Evolutionary conservation across 2,329 filamentous ascomycete genomes (phyloP), one percentile per base, ranked within the genome.

Genomic region (Stachybotrys elegans): DNA sequence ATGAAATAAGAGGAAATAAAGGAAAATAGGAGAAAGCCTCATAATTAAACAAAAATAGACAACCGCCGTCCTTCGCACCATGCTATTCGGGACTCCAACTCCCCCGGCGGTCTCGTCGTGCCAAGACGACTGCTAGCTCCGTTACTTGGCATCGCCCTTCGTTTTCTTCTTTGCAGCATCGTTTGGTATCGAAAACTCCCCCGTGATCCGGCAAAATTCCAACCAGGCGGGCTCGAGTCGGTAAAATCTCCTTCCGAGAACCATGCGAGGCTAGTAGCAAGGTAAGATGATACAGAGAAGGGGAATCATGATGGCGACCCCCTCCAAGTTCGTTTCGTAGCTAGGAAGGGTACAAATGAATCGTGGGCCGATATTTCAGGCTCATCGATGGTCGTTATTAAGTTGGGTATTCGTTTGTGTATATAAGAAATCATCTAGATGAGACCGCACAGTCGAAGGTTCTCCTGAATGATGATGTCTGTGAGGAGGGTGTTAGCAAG

Each of bases 391-490:
- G 51, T 60, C 64, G 62, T 66, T 58, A 67, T 64, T 62, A 63
- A 66, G 61, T 59, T 55, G 64, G 67, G 66, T 69, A 69, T 69
- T 69, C 60, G 57, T 67, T 54, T 62, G 57, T 58, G 59, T 59
- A 59, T 52, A 60, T 59, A 62, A 55, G 51, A 60, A 57, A 53
- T 58, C 57, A 58, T 63, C 84, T 86, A 96, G 79, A 97, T 96
- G 68, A 97, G 76, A 79, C 92, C 92, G 71, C 91, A 96, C 68
- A 95, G 80, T 68, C 93, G 86, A 53, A 98, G 83, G 73, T 98
- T 98, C 73, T 97, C 93, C 76, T 98, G 93, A 68, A 98, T 98
- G 73, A 98, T 98, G 68, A 98, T 98, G 73, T 98, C 93, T 95
- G 55, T 3, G 41, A 20, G 2, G 3, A 35, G 7, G 3, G 13